Conservation (phyloP, 495 filamentous ascomycete species). For the Penicillium ucsense region DNA sequence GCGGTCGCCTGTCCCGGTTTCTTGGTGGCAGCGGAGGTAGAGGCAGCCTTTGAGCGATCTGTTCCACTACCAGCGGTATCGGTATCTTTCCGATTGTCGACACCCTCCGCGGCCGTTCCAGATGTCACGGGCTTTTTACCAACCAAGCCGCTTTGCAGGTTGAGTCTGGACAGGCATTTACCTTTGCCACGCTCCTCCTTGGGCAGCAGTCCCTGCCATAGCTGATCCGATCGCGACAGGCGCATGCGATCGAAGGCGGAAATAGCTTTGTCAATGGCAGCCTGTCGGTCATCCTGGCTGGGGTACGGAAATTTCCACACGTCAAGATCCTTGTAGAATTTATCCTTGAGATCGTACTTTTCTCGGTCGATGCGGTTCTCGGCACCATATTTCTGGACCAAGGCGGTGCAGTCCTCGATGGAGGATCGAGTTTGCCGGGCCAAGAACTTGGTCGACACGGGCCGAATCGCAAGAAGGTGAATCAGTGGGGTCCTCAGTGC, state of each 20-base stretch:
- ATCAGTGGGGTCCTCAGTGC: conserved; percentile 51
- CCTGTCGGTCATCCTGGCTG: conserved; percentile 56
- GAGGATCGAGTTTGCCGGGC: conserved; percentile 44
- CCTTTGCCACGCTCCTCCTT: conserved; percentile 70
- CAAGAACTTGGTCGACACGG: conserved; percentile 49
- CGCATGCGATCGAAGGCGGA: conserved; percentile 71
- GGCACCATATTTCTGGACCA: conserved; percentile 45
- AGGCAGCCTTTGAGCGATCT: conserved; percentile 33
- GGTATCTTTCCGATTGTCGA: conserved; percentile 36
- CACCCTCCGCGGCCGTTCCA: conserved; percentile 46
- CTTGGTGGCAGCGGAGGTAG: conserved; percentile 23
- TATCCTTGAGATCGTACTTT: conserved; percentile 61
- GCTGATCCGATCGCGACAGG: conserved; percentile 56
- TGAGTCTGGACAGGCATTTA: conserved; percentile 66
- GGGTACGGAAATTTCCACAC: conserved; percentile 68
- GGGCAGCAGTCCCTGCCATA: conserved; percentile 74
- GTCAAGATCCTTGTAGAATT: conserved; percentile 72
- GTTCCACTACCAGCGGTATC: conserved; percentile 42
- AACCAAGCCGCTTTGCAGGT: conserved; percentile 47
- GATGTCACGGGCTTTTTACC: conserved; percentile 41
- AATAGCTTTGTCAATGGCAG: conserved; percentile 78
- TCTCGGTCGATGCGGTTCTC: conserved; percentile 50
- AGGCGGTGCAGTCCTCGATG: conserved; percentile 45
- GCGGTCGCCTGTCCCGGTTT: conserved; percentile 36
- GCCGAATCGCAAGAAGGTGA: conserved; percentile 59